Base-by-base conservation (phyloP, 2,329 filamentous ascomycete species). In the Capronia americana region DNA sequence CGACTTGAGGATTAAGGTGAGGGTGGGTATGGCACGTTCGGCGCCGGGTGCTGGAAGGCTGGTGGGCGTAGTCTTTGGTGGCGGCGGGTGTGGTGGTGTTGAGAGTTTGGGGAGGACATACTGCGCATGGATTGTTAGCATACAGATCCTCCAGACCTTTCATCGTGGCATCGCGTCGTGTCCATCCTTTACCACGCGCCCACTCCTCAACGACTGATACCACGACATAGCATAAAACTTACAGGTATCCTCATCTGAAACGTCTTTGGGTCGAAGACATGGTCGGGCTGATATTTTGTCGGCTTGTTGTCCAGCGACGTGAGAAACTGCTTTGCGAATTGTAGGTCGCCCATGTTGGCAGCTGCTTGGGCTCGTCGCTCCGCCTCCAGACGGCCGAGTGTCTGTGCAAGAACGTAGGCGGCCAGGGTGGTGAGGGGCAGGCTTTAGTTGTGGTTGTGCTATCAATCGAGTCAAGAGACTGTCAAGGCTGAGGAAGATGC, bases 251-350 rank as follows among this genome's bases (percentile, higher is more conserved):
- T 88, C 28, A 90, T 83, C 26, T 92, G 90, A 77, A 94, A 93
- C 71, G 85, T 87, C 74, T 88, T 89, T 57, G 92, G 88, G 76
- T 97, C 92, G 79, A 94, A 92, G 78, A 96, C 89, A 87, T 97
- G 91, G 78, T 98, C 92, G 70, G 91, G 84, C n/a, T 90, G 88
- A 70, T 98, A 86, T 83, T 93, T 96, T 73, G 88, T 79, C 7
- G 93, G 90, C 57, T 90, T 88, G 67, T 88, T 86, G 79, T 96
- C 92, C 69, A 98, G 87, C 24, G 88, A 86, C 60, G 88, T 83
- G 72, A 99, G 88, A 79, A 96, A 97, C 34, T 87, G 85, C 79
- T 91, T 92, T 73, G 92, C 90, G 78, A 97, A 98, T 58, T 88
- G 82, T 67, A 93, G 80, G 85, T 97, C 93, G n/a, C 90, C 85